Base-by-base conservation (phyloP, 306 rosid species). In the Carpinus viminea region DNA sequence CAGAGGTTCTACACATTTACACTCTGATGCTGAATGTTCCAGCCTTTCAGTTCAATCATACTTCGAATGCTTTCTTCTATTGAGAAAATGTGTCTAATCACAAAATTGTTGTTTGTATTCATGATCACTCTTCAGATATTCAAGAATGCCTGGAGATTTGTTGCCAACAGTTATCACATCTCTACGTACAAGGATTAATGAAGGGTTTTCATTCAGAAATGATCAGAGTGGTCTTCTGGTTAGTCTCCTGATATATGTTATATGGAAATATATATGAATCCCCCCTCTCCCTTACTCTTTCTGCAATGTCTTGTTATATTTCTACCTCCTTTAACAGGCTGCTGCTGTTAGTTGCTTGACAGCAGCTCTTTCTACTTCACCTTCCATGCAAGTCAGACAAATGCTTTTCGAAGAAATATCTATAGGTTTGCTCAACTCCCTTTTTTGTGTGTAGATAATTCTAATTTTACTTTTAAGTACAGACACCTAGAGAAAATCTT, bases 71-170 rank as follows among this genome's bases (percentile, higher is more conserved):
- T 69, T n/a, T 72, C 34, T 3, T 75, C n/a, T 50, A 36, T 82
- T 68, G 70, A 81, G 77, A 66, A 34, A 38, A 34, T 65, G 73
- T 75, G 62, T 59, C 36, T 52, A 53, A 57, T 83, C 77, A 73
- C 50, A 57, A 62, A 5, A 57, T 81, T 76, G 79, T 80, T 76
- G 51, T 54, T 68, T 46, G 31, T 61, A 54, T 70, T 26, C 28
- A 43, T 43, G 26, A 50, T 71, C 70, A 47, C 76, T 84, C 69
- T 24, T 43, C 87, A 92, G 97, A 86, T 94, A 94, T 87, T 83
- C 93, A 70, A 89, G 98, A 89, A 95, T 95, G 98, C 95, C 98
- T 8, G 78, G 85, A 78, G 91, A 90, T 77, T 86, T 95, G 82
- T 84, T 95, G 89, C 91, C 91, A 43, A 85, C 80, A 61, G 91